Conservation (phyloP, 768 basidiomycete genomes). For the Agrocybe chaxingu region DNA sequence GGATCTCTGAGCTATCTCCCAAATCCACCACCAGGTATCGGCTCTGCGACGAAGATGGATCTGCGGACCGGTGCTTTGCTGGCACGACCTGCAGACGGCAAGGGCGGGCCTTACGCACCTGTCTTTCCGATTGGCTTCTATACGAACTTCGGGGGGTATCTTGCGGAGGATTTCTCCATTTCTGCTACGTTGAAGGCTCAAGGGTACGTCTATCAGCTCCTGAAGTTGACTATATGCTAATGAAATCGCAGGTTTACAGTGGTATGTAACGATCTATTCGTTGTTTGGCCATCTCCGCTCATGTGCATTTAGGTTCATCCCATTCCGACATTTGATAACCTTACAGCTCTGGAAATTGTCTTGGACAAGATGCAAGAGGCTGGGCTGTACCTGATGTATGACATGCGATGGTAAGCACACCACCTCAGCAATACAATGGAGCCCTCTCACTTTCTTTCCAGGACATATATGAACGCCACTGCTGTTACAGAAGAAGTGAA, state of each 20-base stretch:
- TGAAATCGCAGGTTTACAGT: conserved; percentile 31
- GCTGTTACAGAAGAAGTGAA: conserved; percentile 69
- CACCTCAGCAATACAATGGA: not conserved
- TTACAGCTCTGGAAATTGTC: conserved; percentile 53
- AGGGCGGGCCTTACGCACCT: conserved; percentile 44
- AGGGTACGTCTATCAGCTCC: conserved; percentile 40
- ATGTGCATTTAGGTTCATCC: conserved; percentile 54
- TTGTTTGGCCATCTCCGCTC: conserved; percentile 5
- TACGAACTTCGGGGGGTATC: conserved; percentile 52
- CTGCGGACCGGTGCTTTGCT: conserved; percentile 54
- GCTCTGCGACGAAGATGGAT: conserved; percentile 64
- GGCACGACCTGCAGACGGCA: conserved; percentile 49
- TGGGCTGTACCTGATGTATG: conserved; percentile 74
- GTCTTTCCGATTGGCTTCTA: conserved; percentile 79
- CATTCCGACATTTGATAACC: conserved; percentile 60
- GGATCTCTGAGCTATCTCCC: conserved; percentile 49
- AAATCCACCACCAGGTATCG: conserved; percentile 39
- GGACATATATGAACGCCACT: conserved; percentile 63
- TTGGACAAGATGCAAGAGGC: conserved; percentile 72
- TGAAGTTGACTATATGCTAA: not conserved
- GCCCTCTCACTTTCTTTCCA: conserved; percentile 14
- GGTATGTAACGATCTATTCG: conserved; percentile 27
- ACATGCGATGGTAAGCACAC: conserved; percentile 59
- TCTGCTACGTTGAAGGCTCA: conserved; percentile 51
- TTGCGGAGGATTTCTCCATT: conserved; percentile 50